phyloP scores from a whole-genome alignment of 345 rosid genomes.

The Brassica rapa region DNA sequence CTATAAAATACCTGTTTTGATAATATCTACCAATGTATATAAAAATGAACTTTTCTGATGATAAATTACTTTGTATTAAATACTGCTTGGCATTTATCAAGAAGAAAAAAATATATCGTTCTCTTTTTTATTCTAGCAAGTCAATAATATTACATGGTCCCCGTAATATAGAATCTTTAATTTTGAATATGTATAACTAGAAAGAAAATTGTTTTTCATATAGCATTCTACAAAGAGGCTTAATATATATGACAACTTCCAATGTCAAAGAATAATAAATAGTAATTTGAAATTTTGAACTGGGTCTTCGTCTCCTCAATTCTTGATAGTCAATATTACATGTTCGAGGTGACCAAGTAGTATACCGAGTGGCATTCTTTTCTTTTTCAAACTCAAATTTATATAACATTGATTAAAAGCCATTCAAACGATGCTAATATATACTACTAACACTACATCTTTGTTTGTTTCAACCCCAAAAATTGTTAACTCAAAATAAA shows the following conservation, averaged over 20 bases:
- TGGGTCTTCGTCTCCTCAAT: constrained; percentile 31
- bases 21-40: not conserved
- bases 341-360: constrained; percentile 27
- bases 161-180: not conserved
- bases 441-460: not conserved
- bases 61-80: not conserved
- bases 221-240: not conserved
- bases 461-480: not conserved
- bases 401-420: not conserved
- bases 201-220: too few relatives aligned
- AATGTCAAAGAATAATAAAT: constrained; percentile 22
- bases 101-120: not conserved
- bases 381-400: not conserved
- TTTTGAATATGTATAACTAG: too few relatives aligned
- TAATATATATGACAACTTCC: constrained; percentile 11
- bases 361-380: constrained; percentile 3
- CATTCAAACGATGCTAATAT: not conserved
- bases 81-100: not conserved
- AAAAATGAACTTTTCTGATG: not conserved
- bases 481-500: constrained; percentile 6
- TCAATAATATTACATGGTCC: constrained; percentile 19
- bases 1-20: not conserved
- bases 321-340: constrained; percentile 14
- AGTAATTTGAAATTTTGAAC: not conserved
- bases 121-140: not conserved